phyloP scores from a whole-genome alignment of 202 grass and related monocot species.

The Schoenoplectus tabernaemontani region DNA sequence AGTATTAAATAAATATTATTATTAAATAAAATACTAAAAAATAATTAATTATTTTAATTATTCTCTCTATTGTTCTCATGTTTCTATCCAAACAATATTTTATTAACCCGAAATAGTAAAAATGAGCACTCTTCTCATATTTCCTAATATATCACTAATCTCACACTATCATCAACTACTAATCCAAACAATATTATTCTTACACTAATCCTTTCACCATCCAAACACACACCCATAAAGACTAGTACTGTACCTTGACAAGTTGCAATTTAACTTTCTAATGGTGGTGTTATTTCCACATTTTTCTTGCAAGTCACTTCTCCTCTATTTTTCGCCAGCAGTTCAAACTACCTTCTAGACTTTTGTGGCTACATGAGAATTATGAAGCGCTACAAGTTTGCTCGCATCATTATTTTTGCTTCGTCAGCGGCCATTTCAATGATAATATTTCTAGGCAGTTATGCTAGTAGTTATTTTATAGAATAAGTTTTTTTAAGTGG shows the following conservation, averaged over 20 bases:
- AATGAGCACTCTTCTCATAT: too few species aligned
- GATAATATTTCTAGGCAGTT: neutral
- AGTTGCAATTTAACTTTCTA: conserved; percentile 1
- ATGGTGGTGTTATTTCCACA: neutral
- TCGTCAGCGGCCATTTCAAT: neutral
- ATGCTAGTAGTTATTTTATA: conserved; percentile 5
- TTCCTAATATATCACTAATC: too few species aligned
- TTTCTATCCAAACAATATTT: too few species aligned
- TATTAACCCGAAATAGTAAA: too few species aligned
- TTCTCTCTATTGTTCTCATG: too few species aligned
- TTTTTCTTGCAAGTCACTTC: conserved; percentile 14
- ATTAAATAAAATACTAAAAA: too few species aligned
- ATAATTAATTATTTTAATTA: too few species aligned
- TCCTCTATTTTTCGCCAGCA: conserved; percentile 12
- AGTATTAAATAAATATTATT: too few species aligned
- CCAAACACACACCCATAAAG: too few species aligned
- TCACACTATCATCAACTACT: too few species aligned
- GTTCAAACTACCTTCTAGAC: conserved; percentile 29
- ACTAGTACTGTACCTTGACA: neutral
- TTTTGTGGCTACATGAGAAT: conserved; percentile 20
- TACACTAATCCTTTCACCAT: too few species aligned
- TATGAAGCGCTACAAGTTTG: conserved; percentile 6
- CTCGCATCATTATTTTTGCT: conserved; percentile 18
- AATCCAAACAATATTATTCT: too few species aligned
- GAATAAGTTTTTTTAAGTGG: neutral